Evolutionary conservation across 2,329 filamentous ascomycete species (phyloP), one percentile per base, ranked within the genome.

Genomic region (Botrytis medusae): DNA sequence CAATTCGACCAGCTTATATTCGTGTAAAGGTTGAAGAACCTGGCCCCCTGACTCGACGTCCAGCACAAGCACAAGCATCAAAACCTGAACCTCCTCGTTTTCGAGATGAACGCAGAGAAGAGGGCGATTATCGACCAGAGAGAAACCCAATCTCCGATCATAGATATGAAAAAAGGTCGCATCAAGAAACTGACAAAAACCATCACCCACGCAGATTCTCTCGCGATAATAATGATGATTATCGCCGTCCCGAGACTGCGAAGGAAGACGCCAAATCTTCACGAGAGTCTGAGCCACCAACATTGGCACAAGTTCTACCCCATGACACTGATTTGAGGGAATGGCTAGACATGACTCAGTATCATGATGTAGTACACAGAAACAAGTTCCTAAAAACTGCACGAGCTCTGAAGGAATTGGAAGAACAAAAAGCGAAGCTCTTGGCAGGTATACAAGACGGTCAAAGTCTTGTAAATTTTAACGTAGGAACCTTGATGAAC

Each of bases 321-420:
- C 71, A 76, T 71, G 76, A 81, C 60, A 72, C 77, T 51, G 80
- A 82, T 71, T 72, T 83, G 46, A 79, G 77, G 75, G 80, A 82
- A 71, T 83, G 82, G 81, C 74, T 83, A 57, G 77, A 80, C 20
- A 76, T 81, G 34, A 82, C 81, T 40, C 78, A 79, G 4, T 83
- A 79, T 73, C 77, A 82, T 74, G 80, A 82, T 76, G 72, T 71
- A 57, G 72, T 73, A n/a, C 81, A 82, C 65, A 80, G 82, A 75
- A 75, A 75, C 59, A 81, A 80, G 74, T 79, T 78, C 51, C 69
- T 81, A 37, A 71, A 73, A 54, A 70, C 57, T 60, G 59, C 37
- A 51, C 44, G 42, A 73, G 46, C 54, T 63, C 14, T 70, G 29
- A 57, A 73, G 46, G 67, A 51, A 42, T 74, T 83, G 42, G 80